Conservation (phyloP, 805 yeast species). For the Candida odintsovae region DNA sequence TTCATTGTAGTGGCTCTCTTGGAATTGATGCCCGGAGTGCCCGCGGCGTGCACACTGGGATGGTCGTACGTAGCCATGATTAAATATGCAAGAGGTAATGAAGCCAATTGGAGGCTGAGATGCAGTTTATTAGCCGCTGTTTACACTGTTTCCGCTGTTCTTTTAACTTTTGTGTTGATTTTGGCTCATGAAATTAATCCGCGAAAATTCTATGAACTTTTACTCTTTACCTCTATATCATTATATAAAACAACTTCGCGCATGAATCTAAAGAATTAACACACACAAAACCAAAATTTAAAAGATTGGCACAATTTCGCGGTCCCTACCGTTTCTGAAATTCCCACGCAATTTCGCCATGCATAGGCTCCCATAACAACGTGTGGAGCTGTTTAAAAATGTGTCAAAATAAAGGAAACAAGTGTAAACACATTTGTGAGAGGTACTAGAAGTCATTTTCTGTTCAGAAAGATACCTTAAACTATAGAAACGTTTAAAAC, state of each 20-base stretch:
- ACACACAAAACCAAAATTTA: too few species aligned
- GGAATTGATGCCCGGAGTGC: constrained; percentile 13
- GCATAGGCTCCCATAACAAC: constrained; percentile 4
- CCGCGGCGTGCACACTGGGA: neutral
- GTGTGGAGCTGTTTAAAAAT: neutral
- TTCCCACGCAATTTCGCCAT: constrained; percentile 5
- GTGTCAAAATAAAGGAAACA: neutral
- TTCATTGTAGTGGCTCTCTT: constrained; percentile 1
- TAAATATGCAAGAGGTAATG: neutral
- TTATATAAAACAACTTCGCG: neutral
- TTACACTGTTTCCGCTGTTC: neutral
- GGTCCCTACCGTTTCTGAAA: constrained; percentile 2
- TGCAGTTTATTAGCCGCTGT: neutral
- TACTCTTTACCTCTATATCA: too few species aligned
- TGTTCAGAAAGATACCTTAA: neutral
- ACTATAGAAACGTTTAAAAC: too few species aligned
- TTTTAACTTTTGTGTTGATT: neutral
- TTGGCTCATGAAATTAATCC: neutral
- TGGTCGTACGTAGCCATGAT: neutral
- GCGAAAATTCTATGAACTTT: too few species aligned
- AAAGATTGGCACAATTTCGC: neutral
- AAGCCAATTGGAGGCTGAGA: neutral
- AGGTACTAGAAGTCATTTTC: neutral
- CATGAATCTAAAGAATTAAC: too few species aligned
- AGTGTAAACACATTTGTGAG: neutral